These are phyloP conservation scores for Suillus bovinus DNA, from an alignment of 768 basidiomycete species.

Conservation along the genomic window DNA sequence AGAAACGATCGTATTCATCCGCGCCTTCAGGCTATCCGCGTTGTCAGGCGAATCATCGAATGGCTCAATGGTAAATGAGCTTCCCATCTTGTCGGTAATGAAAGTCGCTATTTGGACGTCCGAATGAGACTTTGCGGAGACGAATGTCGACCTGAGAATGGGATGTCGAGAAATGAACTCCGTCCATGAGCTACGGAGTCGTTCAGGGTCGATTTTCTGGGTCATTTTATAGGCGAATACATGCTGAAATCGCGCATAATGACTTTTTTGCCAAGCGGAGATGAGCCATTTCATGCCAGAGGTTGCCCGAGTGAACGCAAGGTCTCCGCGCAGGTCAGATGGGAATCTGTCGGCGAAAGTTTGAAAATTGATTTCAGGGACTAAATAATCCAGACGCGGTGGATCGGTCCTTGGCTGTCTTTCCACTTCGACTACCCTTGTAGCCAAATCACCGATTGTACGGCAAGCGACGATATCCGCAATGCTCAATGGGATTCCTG, in stretches of 20 bases:
- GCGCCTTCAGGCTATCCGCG: slow-evolving; percentile 2
- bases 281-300: slow-evolving; percentile 39
- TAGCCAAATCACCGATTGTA: slow-evolving; percentile 33
- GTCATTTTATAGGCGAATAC: slow-evolving; percentile 42
- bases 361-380: slow-evolving; percentile 17
- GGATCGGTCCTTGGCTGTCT: not conserved
- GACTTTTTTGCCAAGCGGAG: slow-evolving; percentile 45
- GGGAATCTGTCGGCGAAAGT: slow-evolving; percentile 20
- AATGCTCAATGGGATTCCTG: slow-evolving; percentile 34
- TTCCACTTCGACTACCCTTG: slow-evolving; percentile 10
- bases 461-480: slow-evolving; percentile 43
- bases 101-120: slow-evolving; percentile 29
- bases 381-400: not conserved
- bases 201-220: slow-evolving; percentile 26
- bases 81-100: slow-evolving; percentile 17
- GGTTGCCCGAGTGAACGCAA: slow-evolving; percentile 24
- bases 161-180: slow-evolving; percentile 36
- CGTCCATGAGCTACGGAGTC: slow-evolving; percentile 39
- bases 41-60: slow-evolving; percentile 14
- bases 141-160: slow-evolving; percentile 46
- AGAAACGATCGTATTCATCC: slow-evolving; percentile 25
- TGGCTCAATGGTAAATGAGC: slow-evolving; percentile 9
- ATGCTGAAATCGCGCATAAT: slow-evolving; percentile 43
- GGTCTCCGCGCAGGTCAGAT: slow-evolving; percentile 10
- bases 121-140: slow-evolving; percentile 17